A percentile compares a stretch with the other conserved stretches of the same genome.
Conservation (phyloP, 2,329 filamentous ascomycete genomes). For the Fusarium sp. region DNA sequence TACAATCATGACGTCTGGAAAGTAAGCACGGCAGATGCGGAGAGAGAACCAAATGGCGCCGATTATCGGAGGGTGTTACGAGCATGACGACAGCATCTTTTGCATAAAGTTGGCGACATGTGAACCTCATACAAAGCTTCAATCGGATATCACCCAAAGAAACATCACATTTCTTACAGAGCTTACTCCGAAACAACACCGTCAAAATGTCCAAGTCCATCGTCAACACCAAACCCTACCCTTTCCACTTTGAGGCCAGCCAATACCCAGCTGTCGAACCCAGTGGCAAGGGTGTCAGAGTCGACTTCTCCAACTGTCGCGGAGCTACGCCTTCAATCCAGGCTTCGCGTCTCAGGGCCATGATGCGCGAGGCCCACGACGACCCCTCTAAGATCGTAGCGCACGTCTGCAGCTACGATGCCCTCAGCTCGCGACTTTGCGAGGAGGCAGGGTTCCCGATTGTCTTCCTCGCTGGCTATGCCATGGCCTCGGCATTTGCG, state of each 20-base stretch:
- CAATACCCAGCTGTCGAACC: conserved; percentile 3
- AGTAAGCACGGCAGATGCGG: not conserved
- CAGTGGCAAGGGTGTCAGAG: conserved; percentile 8
- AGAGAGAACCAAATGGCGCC: not conserved
- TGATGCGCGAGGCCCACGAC: conserved; percentile 54
- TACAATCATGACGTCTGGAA: not conserved
- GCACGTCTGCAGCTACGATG: conserved; percentile 57
- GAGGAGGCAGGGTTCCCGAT: conserved; percentile 60
- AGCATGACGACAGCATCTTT: not conserved
- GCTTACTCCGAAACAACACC: not conserved
- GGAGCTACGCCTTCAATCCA: conserved; percentile 53
- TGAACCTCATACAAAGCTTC: not conserved
- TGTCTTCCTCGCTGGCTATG: conserved; percentile 57
- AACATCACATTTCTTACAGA: not conserved
- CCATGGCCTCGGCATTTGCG: conserved; percentile 54
- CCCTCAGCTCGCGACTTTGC: conserved; percentile 55
- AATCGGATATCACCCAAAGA: not conserved
- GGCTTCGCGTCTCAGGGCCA: conserved; percentile 51
- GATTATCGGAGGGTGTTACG: not conserved
- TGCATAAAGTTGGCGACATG: conserved; percentile 8
- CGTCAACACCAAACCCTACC: conserved; percentile 11
- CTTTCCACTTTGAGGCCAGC: conserved; percentile 21
- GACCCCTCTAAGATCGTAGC: conserved; percentile 58
- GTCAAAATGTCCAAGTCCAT: conserved; percentile 30
- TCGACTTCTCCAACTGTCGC: conserved; percentile 45